Evolutionary conservation across 768 basidiomycete species (phyloP), one percentile per base, ranked within the genome.

Genomic region (Boletales sp.): DNA sequence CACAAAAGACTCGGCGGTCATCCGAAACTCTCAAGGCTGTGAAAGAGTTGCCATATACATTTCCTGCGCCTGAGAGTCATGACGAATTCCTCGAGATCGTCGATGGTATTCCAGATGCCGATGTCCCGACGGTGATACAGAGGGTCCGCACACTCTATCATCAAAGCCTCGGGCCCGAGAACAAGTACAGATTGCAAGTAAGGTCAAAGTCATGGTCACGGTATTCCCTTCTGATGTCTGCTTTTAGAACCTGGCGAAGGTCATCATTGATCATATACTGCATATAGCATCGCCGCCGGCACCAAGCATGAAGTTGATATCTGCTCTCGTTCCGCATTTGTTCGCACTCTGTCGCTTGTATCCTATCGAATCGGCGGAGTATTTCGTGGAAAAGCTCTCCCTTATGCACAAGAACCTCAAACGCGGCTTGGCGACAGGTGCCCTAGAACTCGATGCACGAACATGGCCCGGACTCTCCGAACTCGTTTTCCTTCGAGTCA

Each of bases 331-430:
- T 19, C 86, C 87, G 4, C 94, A 95, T 51, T 71, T 98, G 40
- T 80, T 79, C 59, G 77, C 87, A 18, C 81, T 98, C 49, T 81
- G 86, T 15, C 83, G 82, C 55, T 73, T 86, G 9, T 94, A 94
- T 68, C 91, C 94, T 2, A 79, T 89, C 48, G 79, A 84, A 41
- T 75, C 84, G 8, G 94, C 94, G 1, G 78, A 82, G 45, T 78
- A 82, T 61, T 91, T 94, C 68, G 81, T 88, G 53, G 73, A 79
- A 28, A 98, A 97, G 69, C 76, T 98, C 39, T 71, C 75, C 10
- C 70, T 96, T 6, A 96, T 98, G 92, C 85, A 97, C 67, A 94
- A 93, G 74, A 96, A 97, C 65, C 80, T 98, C 47, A 82, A 81
- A 44, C 84, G 84, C 9, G 94, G 94, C 8, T 72, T 99, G 15